Conservation (phyloP, 1,284 basidiomycete species). For the Sparassis latifolia region DNA sequence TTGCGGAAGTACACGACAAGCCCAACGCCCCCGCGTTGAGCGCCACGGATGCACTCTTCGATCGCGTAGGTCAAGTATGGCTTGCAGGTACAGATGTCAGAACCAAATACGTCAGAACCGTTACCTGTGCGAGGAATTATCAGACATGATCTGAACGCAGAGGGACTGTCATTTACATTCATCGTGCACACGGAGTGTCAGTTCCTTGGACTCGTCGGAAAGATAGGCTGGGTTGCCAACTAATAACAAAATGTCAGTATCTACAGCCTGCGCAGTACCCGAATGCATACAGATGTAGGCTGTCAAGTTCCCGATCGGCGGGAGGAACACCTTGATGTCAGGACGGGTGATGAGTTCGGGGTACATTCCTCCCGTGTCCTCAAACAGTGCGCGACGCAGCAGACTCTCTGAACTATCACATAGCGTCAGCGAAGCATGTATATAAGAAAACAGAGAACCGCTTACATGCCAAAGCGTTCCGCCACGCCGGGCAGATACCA, state of each 20-base stretch:
- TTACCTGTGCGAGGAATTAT: slow-evolving; percentile 42
- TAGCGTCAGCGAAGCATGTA: not conserved
- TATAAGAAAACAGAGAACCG: not conserved
- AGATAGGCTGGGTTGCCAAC: slow-evolving; percentile 81
- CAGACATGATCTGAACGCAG: not conserved
- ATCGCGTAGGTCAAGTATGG: slow-evolving; percentile 93
- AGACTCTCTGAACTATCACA: slow-evolving; percentile 66
- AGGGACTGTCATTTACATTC: slow-evolving; percentile 56
- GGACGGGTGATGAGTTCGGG: slow-evolving; percentile 93
- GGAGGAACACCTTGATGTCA: slow-evolving; percentile 93
- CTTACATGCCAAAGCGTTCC: slow-evolving; percentile 81
- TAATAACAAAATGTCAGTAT: slow-evolving; percentile 20
- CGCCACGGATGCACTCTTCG: slow-evolving; percentile 83
- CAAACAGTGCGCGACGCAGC: slow-evolving; percentile 85
- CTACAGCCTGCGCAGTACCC: not conserved
- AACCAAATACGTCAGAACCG: slow-evolving; percentile 84
- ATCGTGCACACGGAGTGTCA: slow-evolving; percentile 91
- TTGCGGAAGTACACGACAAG: slow-evolving; percentile 94
- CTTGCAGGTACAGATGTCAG: slow-evolving; percentile 93
- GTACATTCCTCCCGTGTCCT: slow-evolving; percentile 95
- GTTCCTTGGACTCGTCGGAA: slow-evolving; percentile 74
- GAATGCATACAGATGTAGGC: slow-evolving; percentile 80
- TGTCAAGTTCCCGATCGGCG: slow-evolving; percentile 88
- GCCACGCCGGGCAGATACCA: slow-evolving; percentile 96
- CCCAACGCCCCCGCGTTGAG: slow-evolving; percentile 88